Evolutionary conservation across 169 alveolate species (phyloP).

Genomic region (Plasmodium billcollinsi): DNA sequence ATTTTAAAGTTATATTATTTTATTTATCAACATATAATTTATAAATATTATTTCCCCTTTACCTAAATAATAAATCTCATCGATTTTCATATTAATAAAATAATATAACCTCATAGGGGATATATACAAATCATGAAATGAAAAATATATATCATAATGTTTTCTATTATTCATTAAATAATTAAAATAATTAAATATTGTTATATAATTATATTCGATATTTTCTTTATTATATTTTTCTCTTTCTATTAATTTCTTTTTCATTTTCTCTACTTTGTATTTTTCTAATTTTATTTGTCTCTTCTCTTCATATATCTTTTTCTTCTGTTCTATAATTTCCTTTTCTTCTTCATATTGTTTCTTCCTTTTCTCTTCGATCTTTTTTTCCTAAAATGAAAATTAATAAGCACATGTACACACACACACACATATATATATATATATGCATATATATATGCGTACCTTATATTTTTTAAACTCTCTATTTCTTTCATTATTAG

Average conservation of each 20-base stretch:
- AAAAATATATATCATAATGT: constrained; percentile 49
- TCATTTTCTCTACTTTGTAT: constrained; percentile 57
- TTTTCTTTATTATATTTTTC: constrained; percentile 54
- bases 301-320: constrained; percentile 76
- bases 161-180: constrained; percentile 60
- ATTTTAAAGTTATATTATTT: background rate
- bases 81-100: constrained; percentile 54
- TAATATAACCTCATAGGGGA: constrained; percentile 77
- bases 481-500: constrained; percentile 75
- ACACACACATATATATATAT: background rate
- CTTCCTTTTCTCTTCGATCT: constrained; percentile 60
- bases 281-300: constrained; percentile 61
- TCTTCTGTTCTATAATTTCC: constrained; percentile 47
- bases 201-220: constrained; percentile 72
- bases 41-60: background rate
- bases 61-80: constrained; percentile 74
- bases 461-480: constrained; percentile 74
- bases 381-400: constrained; percentile 33
- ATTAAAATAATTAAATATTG: constrained; percentile 39
- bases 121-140: constrained; percentile 67
- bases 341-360: constrained; percentile 57
- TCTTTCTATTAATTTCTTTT: constrained; percentile 74
- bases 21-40: background rate
- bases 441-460: background rate
- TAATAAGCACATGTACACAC: background rate